Base-by-base conservation (phyloP, 2,329 filamentous ascomycete genomes). In the Talaromyces sp. region DNA sequence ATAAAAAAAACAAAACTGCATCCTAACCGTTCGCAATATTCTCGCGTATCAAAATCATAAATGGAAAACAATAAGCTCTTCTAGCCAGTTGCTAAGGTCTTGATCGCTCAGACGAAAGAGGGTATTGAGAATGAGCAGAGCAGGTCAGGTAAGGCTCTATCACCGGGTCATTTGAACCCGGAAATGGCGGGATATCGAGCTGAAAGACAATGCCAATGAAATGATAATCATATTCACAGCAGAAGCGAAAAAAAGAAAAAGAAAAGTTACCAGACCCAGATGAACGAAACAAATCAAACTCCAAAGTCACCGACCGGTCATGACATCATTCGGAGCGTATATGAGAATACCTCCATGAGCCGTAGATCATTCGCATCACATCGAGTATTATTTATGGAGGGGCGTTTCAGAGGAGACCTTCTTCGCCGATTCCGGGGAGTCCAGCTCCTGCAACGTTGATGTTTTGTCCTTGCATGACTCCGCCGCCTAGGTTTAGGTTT, bases 401-500 rank as follows among this genome's bases (percentile, higher is more conserved):
- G 17, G 45, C 39, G 30, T 29, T 35, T 68, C 62, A 74, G 59
- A 74, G 52, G 41, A 75, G 69, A 41, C 72, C 72, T 61, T 76
- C 72, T 60, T 76, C 74, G 52, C 74, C 74, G 56, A 76, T 76
- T 55, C 75, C 75, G 56, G 75, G 74, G 65, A 77, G 70, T 52
- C 75, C 75, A 69, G 75, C 75, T 69, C 75, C 75, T 58, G 75
- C 74, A 61, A 77, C 74, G 52, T 77, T 77, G 52, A 76, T 74
- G 60, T 75, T 76, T 54, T 77, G 74, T 47, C 73, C 75, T 52
- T 76, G 74, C 73, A 76, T 76, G 44, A 76, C 74, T 42, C 74
- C 74, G 36, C 72, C 72, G 14, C 71, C 71, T 17, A 72, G 66
- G 45, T 67, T 70, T 47, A 75, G 49, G 52, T 68, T 70, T 52